phyloP scores from a whole-genome alignment of 2,329 filamentous ascomycete species.

The Periconia sp. region DNA sequence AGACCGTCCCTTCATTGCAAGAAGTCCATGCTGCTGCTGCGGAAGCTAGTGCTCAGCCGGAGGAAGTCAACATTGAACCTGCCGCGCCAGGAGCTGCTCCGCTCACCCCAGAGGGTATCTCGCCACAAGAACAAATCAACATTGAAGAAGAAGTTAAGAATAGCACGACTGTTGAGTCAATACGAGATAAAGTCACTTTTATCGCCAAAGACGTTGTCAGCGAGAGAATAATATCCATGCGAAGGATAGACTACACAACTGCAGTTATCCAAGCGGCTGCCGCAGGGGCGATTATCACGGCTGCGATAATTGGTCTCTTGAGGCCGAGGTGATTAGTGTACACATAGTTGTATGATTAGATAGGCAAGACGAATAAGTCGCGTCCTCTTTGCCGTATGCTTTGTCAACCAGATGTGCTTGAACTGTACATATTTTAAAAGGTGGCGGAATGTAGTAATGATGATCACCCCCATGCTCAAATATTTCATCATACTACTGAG shows the following conservation, averaged over 20 bases:
- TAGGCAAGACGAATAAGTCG: too few relatives aligned
- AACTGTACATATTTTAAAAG: too few relatives aligned
- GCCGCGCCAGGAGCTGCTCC: constrained; percentile 8
- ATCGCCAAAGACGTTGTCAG: constrained; percentile 48
- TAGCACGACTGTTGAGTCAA: constrained; percentile 16
- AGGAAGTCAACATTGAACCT: constrained; percentile 11
- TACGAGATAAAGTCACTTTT: constrained; percentile 27
- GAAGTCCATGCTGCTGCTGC: constrained; percentile 14
- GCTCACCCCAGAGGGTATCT: constrained; percentile 14
- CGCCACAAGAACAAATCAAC: constrained; percentile 20
- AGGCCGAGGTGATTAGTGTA: constrained; percentile 4
- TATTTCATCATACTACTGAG: too few relatives aligned
- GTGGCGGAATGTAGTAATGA: too few relatives aligned
- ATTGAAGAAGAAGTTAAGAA: constrained; percentile 21
- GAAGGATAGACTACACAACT: constrained; percentile 54
- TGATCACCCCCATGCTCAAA: too few relatives aligned
- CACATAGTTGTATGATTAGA: not conserved
- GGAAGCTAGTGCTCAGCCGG: constrained; percentile 14
- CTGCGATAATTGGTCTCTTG: constrained; percentile 31
- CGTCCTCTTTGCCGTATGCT: too few relatives aligned
- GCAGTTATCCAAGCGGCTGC: constrained; percentile 53
- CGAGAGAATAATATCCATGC: constrained; percentile 52
- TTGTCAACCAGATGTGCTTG: too few relatives aligned
- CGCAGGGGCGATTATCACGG: constrained; percentile 46
- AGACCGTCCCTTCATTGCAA: not conserved